Percentiles rank a stretch among this genome's conserved stretches.
These are phyloP conservation scores for Elaeagnus macrophylla DNA, from an alignment of 306 rosid genomes.

Conservation along the genomic window DNA sequence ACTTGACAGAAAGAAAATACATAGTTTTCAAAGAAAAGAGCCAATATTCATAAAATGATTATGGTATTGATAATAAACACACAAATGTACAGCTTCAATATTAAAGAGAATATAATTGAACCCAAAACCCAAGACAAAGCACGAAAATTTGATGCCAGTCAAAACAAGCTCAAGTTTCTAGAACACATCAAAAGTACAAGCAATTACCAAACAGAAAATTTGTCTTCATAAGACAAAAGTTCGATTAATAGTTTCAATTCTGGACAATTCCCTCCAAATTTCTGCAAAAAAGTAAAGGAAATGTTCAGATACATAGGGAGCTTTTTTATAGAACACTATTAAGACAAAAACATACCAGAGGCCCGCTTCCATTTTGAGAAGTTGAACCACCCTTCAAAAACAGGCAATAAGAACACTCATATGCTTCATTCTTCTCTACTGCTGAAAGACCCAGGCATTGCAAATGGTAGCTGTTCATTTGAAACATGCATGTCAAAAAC, in stretches of 20 bases:
- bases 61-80: too few relatives aligned
- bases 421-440: constrained; percentile 24
- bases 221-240: constrained; percentile 40
- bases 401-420: constrained; percentile 51
- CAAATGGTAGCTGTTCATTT: constrained; percentile 70
- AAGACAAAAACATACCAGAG: constrained; percentile 39
- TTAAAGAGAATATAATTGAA: too few relatives aligned
- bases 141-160: not conserved
- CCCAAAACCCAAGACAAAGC: too few relatives aligned
- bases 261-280: constrained; percentile 35
- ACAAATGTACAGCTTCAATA: not conserved
- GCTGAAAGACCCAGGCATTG: constrained; percentile 43
- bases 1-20: too few relatives aligned
- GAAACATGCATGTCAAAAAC: constrained; percentile 17
- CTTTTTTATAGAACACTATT: constrained; percentile 9
- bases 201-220: constrained; percentile 59
- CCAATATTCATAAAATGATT: too few relatives aligned
- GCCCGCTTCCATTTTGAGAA: constrained; percentile 35
- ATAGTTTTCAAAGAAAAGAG: too few relatives aligned
- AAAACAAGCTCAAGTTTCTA: not conserved
- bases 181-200: constrained; percentile 6
- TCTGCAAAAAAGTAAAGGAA: constrained; percentile 42
- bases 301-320: constrained; percentile 9
- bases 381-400: constrained; percentile 32
- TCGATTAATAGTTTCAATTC: constrained; percentile 44